These are phyloP conservation scores for Paramecium sonneborni DNA, from an alignment of 73 alveolate species.

Conservation along the genomic window DNA sequence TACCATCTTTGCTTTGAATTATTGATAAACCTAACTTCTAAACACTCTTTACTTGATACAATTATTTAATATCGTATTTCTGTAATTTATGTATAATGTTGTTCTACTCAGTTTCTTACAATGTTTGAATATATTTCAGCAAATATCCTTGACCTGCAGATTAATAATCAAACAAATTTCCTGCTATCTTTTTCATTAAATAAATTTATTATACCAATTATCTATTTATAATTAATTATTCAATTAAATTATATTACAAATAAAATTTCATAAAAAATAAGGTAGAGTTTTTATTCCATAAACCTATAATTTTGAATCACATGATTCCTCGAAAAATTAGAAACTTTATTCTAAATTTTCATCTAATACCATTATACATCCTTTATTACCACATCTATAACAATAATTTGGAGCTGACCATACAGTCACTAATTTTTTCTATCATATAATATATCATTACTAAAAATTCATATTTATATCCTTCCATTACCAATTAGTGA, in stretches of 20 bases:
- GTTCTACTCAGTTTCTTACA: neutral
- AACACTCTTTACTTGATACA: neutral
- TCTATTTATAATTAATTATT: neutral
- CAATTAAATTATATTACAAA: too few relatives aligned
- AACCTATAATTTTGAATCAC: too few relatives aligned
- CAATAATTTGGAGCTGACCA: constrained; percentile 98
- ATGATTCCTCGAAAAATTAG: too few relatives aligned
- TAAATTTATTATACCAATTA: neutral
- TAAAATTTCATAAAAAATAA: too few relatives aligned
- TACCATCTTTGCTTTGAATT: neutral
- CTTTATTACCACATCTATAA: constrained; percentile 96
- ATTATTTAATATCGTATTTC: neutral
- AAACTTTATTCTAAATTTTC: too few relatives aligned
- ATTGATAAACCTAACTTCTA: neutral
- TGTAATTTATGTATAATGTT: neutral
- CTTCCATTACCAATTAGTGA: too few relatives aligned
- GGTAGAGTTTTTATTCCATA: too few relatives aligned
- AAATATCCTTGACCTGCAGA: neutral
- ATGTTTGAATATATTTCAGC: neutral
- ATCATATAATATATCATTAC: too few relatives aligned
- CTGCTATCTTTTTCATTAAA: neutral
- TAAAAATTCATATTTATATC: too few relatives aligned
- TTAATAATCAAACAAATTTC: neutral
- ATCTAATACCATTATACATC: too few relatives aligned
- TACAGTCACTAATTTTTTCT: too few relatives aligned